Base-by-base conservation (phyloP, 345 rosid species). In the Bruguiera gymnorhiza region DNA sequence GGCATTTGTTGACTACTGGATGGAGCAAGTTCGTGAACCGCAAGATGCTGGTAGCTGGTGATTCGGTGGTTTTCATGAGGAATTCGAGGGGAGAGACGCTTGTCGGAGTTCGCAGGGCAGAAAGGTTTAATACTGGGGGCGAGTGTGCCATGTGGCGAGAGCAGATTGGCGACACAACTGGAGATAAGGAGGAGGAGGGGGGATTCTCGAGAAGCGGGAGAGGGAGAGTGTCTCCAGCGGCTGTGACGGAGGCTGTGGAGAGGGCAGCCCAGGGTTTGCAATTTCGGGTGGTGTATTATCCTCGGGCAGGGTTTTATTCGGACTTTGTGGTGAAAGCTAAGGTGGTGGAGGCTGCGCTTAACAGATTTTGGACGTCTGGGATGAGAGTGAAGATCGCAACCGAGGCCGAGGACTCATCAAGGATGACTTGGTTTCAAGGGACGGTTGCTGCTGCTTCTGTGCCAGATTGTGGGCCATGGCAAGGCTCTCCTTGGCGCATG, bases 11-110 rank as follows among this genome's bases (percentile, higher is more conserved):
- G 39, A 92, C 97, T 61, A 92, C 97, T 6, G 99, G 97, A 11
- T 95, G 99, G 99, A 89, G 96, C 79, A 95, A 88, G 79, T 95
- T 95, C 67, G 97, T 95, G 6, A 95, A 95, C 64, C 54, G 32
- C 10, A 95, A 95, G 92, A 89, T 87, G 79, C 83, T 95, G 1
- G 86, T 95, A 60, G 96, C 99, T 3, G 97, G 97, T 0, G 99
- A 95, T 71, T 85, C 96, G 0, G 90, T 92, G 8, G 90, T 95
- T 1, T 95, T 91, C 74, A 88, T 94, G 96, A 88, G 78, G 80
- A 85, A 83, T 73, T 65, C 75, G 24, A 68, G 11, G 13, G 86
- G 86, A 5, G 76, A 83, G 68, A 81, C 87, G 87, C 92, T 81
- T 48, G 73, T 89, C 1, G 97, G 99, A 66, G 85, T 95, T 3